Percentiles rank a stretch among this genome's conserved stretches.
Evolutionary conservation across 2,329 filamentous ascomycete genomes (phyloP).

Genomic region (Dactylonectria macrodidyma): DNA sequence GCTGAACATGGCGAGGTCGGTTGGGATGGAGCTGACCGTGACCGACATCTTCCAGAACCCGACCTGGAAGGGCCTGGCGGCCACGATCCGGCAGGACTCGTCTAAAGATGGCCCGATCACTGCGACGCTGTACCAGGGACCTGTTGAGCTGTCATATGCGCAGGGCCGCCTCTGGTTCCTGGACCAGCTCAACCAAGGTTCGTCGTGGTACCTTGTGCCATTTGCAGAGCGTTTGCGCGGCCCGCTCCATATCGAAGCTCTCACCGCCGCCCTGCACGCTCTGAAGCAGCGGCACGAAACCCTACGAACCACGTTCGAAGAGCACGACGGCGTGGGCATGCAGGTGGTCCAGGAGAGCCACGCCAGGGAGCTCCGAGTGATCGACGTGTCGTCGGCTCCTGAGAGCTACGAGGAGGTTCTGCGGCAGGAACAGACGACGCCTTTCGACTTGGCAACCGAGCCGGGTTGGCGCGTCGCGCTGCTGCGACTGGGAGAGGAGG

Average conservation of each 20-base stretch:
- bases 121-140: background rate
- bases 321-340: constrained; percentile 6
- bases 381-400: background rate
- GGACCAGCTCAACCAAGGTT: constrained; percentile 34
- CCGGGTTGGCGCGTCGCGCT: constrained; percentile 30
- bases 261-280: constrained; percentile 23
- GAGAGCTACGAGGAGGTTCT: constrained; percentile 12
- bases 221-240: constrained; percentile 27
- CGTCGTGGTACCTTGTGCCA: constrained; percentile 33
- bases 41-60: constrained; percentile 57
- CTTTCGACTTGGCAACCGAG: constrained; percentile 30
- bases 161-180: constrained; percentile 37
- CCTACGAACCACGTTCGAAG: constrained; percentile 34
- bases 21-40: constrained; percentile 58
- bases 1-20: constrained; percentile 57
- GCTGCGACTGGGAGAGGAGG: constrained; percentile 4
- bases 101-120: background rate
- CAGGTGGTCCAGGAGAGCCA: constrained; percentile 24
- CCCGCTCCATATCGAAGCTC: constrained; percentile 23
- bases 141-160: background rate
- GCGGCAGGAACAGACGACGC: constrained; percentile 21
- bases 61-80: background rate
- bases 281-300: constrained; percentile 39
- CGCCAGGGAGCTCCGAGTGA: background rate
- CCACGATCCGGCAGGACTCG: background rate